Percentiles rank a stretch among this genome's conserved stretches.
Conservation (phyloP, 176 grass and related monocot genomes). For the Dactylis glomerata region DNA sequence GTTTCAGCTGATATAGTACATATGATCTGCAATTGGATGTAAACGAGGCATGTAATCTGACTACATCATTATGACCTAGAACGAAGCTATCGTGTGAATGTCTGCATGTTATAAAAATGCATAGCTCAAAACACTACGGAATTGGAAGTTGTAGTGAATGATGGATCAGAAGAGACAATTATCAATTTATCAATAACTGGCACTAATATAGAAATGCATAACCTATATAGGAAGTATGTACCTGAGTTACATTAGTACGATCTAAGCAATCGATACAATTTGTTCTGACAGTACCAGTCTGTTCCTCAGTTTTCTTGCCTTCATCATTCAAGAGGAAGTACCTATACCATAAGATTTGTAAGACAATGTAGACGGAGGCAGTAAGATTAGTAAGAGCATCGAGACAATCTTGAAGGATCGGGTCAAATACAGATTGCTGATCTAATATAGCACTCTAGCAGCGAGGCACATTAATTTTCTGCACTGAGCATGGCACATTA, state of each 20-base stretch:
- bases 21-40: not conserved
- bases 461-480: too few relatives aligned
- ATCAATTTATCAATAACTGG: not conserved
- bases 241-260: conserved; percentile 99
- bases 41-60: not conserved
- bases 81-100: too few relatives aligned
- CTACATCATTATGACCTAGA: not conserved
- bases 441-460: too few relatives aligned
- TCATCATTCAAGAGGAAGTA: conserved; percentile 82
- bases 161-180: not conserved
- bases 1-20: not conserved
- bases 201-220: not conserved
- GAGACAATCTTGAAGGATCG: too few relatives aligned
- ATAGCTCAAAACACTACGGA: too few relatives aligned
- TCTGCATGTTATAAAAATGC: too few relatives aligned
- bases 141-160: not conserved
- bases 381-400: too few relatives aligned
- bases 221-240: conserved; percentile 15
- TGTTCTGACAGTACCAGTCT: conserved; percentile 82
- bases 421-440: too few relatives aligned
- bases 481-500: not conserved
- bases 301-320: conserved; percentile 64
- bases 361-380: not conserved
- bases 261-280: conserved; percentile 98
- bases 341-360: conserved; percentile 41